Conservation (phyloP, 2,329 filamentous ascomycete genomes). For the Paradendryphiella salina region DNA sequence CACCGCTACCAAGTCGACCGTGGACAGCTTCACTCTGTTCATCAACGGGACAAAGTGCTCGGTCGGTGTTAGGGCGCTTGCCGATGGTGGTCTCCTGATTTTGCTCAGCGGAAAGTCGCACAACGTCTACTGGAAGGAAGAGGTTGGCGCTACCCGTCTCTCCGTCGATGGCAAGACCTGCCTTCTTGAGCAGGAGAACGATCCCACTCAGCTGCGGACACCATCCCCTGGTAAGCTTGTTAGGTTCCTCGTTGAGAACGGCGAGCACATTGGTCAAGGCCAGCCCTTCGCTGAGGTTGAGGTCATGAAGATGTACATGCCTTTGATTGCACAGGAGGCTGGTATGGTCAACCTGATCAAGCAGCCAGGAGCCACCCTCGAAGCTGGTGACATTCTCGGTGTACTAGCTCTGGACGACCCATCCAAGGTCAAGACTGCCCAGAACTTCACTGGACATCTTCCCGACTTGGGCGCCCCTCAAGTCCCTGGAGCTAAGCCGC, state of each 20-base stretch:
- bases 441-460: slow-evolving; percentile 88
- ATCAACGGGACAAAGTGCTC: slow-evolving; percentile 98
- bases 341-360: slow-evolving; percentile 98
- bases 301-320: slow-evolving; percentile 99
- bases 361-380: slow-evolving; percentile 95
- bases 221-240: slow-evolving; percentile 97
- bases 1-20: slow-evolving; percentile 87
- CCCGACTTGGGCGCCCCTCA: slow-evolving; percentile 85
- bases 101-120: slow-evolving; percentile 90
- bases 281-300: slow-evolving; percentile 96
- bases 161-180: slow-evolving; percentile 99
- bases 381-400: slow-evolving; percentile 97
- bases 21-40: slow-evolving; percentile 95
- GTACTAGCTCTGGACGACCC: slow-evolving; percentile 95
- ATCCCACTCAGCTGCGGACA: slow-evolving; percentile 93
- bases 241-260: slow-evolving; percentile 96
- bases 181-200: slow-evolving; percentile 96
- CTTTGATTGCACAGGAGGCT: slow-evolving; percentile 89
- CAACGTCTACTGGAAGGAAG: slow-evolving; percentile 99
- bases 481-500: slow-evolving; percentile 85
- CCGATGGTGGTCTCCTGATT: slow-evolving; percentile 90
- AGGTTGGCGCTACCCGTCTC: slow-evolving; percentile 90
- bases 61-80: slow-evolving; percentile 87
- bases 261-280: slow-evolving; percentile 86
- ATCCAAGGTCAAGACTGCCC: slow-evolving; percentile 92